Percentiles rank a stretch among this genome's conserved stretches.
These are phyloP conservation scores for Fragosphaeria purpurea DNA, from an alignment of 2,329 filamentous ascomycete genomes.

Conservation along the genomic window DNA sequence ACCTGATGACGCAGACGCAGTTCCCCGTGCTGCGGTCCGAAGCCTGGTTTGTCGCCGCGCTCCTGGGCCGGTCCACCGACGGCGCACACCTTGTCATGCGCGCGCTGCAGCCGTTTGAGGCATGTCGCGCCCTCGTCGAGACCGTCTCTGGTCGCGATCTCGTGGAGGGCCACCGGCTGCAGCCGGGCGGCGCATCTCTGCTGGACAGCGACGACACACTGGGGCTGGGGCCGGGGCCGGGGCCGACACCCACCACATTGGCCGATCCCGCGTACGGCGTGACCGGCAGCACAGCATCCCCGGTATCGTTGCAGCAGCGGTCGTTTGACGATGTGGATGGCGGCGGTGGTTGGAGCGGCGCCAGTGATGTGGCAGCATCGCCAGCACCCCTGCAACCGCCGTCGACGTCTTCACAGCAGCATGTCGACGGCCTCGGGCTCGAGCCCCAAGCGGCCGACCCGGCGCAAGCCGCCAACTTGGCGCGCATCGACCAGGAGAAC, in stretches of 20 bases:
- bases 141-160: conserved; percentile 37
- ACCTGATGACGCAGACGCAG: conserved; percentile 45
- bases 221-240: background rate
- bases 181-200: background rate
- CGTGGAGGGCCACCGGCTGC: conserved; percentile 14
- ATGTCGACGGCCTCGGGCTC: conserved; percentile 26
- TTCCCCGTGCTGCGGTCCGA: conserved; percentile 52
- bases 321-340: too few species aligned
- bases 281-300: too few species aligned
- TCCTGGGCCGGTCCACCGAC: conserved; percentile 43
- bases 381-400: background rate
- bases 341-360: background rate
- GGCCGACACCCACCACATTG: background rate
- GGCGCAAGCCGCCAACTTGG: conserved; percentile 33
- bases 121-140: conserved; percentile 34
- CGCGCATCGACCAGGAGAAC: conserved; percentile 49
- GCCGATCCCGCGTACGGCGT: background rate
- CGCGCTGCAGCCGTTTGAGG: conserved; percentile 32
- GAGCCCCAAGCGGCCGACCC: conserved; percentile 38
- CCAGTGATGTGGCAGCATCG: background rate
- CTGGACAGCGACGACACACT: background rate
- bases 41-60: conserved; percentile 51
- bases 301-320: too few species aligned
- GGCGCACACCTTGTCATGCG: conserved; percentile 37
- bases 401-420: background rate